Percentiles rank a stretch among this genome's conserved stretches.
Conservation (phyloP, 2,329 filamentous ascomycete genomes). For the Clonostachys rhizophaga region DNA sequence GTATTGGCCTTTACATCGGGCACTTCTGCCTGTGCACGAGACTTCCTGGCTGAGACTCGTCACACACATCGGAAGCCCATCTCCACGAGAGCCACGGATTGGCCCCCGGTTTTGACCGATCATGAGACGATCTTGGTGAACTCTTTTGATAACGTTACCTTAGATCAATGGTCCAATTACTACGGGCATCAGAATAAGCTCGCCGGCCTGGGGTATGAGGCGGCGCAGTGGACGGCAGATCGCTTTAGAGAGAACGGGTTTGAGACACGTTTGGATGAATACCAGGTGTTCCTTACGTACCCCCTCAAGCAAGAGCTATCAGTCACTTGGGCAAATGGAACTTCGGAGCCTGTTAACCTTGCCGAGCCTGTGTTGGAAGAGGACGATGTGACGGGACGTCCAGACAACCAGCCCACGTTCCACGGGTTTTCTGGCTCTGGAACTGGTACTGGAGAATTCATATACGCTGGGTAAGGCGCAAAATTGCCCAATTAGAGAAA, state of each 20-base stretch:
- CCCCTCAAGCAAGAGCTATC: constrained; percentile 49
- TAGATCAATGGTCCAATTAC: constrained; percentile 30
- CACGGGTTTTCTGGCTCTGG: constrained; percentile 79
- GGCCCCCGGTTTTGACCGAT: constrained; percentile 24
- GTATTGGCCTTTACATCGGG: constrained; percentile 11
- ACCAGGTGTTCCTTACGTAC: constrained; percentile 58
- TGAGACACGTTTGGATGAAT: constrained; percentile 31
- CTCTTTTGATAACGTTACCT: constrained; percentile 27
- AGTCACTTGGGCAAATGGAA: constrained; percentile 26
- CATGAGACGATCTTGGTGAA: constrained; percentile 25
- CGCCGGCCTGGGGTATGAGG: constrained; percentile 26
- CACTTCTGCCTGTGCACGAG: constrained; percentile 19
- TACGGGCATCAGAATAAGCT: constrained; percentile 31
- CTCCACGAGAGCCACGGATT: constrained; percentile 22
- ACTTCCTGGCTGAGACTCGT: constrained; percentile 14
- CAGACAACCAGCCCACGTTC: constrained; percentile 70
- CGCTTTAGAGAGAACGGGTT: constrained; percentile 28
- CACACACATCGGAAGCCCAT: constrained; percentile 24
- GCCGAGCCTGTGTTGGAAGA: constrained; percentile 70
- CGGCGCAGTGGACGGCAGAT: constrained; percentile 30
- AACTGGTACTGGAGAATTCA: constrained; percentile 69
- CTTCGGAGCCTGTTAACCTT: constrained; percentile 60
- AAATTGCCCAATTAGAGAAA: background rate
- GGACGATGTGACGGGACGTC: constrained; percentile 67
- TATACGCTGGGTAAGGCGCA: constrained; percentile 61